Base-by-base conservation (phyloP, 2,329 filamentous ascomycete genomes). In the Pyrenophora graminea region DNA sequence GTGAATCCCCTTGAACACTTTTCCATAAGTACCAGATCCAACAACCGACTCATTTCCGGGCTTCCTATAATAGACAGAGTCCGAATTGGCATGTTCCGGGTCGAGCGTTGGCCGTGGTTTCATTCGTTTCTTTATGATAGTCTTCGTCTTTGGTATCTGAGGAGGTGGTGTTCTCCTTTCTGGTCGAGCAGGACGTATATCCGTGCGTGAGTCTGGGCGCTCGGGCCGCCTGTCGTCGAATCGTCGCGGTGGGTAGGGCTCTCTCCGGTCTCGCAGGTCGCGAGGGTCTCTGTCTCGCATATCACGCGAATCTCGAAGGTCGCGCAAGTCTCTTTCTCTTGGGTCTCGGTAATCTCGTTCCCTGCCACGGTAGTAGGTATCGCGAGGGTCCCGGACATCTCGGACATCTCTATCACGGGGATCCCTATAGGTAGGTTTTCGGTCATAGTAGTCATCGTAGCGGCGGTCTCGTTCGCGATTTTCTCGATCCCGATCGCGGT, bases 21-120 rank as follows among this genome's bases (percentile, higher is more conserved):
- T 96, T 45, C 91, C 94, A 65, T 97, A 97, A 0, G 93, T 97
- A 9, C 93, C 93, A 37, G 93, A 96, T 13, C 93, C 93, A 17
- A 97, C 88, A 0, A 97, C 93, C 0, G 93, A 97, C 70, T 96
- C 93, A 63, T 97, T 96, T n/a, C 93, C 93, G 1, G 92, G 92
- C 70, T 97, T 97, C 58, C 93, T 83, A 76, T 88, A 96, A 74
- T 95, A 97, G 3, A 97, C 91, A 0, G 92, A 97, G 39, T 93
- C 88, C 0, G 92, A 96, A 5, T 81, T 78, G 9, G 85, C 84
- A 63, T 93, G 84, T 27, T 96, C 90, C 19, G 85, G 77, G 0
- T 87, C 77, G 1, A 97, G 76, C 4, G 79, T 82, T 2, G 90
- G 91, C 45, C 86, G 85, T 39, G 85, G 79, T 67, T 91, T 94